Evolutionary conservation across 2,329 filamentous ascomycete species (phyloP), one percentile per base, ranked within the genome.

Genomic region (Podosphaera xanthii): DNA sequence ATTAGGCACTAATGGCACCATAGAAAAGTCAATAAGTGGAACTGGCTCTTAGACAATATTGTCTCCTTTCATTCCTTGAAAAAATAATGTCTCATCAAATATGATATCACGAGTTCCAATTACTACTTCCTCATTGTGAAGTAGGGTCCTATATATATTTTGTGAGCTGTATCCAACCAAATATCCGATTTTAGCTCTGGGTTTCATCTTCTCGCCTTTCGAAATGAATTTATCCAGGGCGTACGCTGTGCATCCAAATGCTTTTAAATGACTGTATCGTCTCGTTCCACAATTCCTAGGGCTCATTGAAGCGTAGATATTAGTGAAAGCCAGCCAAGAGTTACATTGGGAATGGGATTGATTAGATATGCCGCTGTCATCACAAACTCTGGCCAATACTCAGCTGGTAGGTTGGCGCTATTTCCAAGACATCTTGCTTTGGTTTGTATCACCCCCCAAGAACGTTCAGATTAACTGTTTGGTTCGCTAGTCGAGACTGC

Each of bases 31-130:
- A n/a, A 46, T n/a, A 4, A 46, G 10, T 12, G 42, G 42, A 46
- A 46, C 42, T 46, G 42, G 22, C 10, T 46, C 42, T n/a, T 46
- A 2, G 42, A 46, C 42, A 46, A 46, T 46, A 12, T 46, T 46
- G 42, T 46, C 42, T 46, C 4, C 42, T 10, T 46, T 46, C 3
- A 12, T 46, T n/a, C 22, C 22, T 46, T 46, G 46, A 54, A 10
- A 54, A 54, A 54, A 54, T 35, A 54, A 30, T n/a, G 50, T n/a
- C 31, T 54, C 30, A 35, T 54, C 50, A 54, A 54, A 54, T 8
- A 54, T 54, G n/a, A 54, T 33, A 35, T 54, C 50, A 34, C 50
- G 50, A 5, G 50, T 54, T n/a, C 50, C 50, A 54, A 54, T 54
- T 10, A 54, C 5, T 9, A 54, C 30, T 54, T 54, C 30, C 36